phyloP scores from a whole-genome alignment of 2,329 filamentous ascomycete genomes.

The Pyricularia grisea region DNA sequence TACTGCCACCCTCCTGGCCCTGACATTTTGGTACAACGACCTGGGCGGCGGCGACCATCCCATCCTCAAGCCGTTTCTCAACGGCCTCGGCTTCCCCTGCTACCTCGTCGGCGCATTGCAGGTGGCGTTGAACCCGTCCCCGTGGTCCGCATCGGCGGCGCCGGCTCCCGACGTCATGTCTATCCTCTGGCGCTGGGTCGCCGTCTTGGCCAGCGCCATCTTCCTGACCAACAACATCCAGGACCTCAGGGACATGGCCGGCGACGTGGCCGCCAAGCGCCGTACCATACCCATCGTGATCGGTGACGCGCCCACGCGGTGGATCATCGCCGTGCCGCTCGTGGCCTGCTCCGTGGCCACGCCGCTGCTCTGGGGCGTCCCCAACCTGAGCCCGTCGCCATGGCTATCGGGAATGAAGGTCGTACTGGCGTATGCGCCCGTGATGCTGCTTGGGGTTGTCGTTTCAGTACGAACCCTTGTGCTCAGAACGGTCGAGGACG shows the following conservation, averaged over 20 bases:
- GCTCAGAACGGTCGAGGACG: not conserved
- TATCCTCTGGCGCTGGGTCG: constrained; percentile 5
- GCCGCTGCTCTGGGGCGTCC: not conserved
- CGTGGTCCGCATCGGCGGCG: not conserved
- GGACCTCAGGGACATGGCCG: constrained; percentile 13
- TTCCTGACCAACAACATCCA: constrained; percentile 14
- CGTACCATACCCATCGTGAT: constrained; percentile 7
- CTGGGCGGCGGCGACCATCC: constrained; percentile 17
- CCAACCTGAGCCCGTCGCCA: too few species aligned
- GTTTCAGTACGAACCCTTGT: not conserved
- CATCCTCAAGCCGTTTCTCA: constrained; percentile 15
- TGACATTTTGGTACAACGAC: constrained; percentile 32
- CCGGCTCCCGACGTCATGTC: not conserved
- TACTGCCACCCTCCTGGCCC: constrained; percentile 18
- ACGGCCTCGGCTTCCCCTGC: constrained; percentile 9
- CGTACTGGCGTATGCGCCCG: not conserved
- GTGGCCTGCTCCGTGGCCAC: not conserved
- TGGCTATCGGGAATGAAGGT: not conserved
- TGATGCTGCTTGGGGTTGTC: not conserved
- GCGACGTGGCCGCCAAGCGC: constrained; percentile 9
- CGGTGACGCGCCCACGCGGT: constrained; percentile 1
- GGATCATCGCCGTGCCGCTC: constrained; percentile 1
- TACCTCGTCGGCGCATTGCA: constrained; percentile 6
- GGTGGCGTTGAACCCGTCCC: constrained; percentile 3
- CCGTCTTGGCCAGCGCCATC: constrained; percentile 9